Percentiles rank a stretch among this genome's conserved stretches.
Conservation (phyloP, 169 alveolate genomes). For the Cryptosporidium bovis region DNA sequence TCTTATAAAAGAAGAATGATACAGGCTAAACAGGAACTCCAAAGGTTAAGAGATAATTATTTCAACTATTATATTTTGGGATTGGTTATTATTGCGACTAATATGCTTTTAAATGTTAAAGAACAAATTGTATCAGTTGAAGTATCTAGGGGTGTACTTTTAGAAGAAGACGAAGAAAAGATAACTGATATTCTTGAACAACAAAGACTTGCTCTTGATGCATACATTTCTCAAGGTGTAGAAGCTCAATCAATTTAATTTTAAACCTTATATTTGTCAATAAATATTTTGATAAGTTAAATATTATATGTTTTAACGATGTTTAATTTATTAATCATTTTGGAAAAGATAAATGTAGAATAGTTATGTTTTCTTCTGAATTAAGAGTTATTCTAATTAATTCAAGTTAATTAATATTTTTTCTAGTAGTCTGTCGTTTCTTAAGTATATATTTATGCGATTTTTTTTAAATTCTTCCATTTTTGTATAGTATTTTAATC, state of each 20-base stretch:
- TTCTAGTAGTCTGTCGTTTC: too few species aligned
- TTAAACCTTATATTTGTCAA: not conserved
- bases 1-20: slow-evolving; percentile 70
- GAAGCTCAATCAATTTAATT: slow-evolving; percentile 55
- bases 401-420: too few species aligned
- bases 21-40: slow-evolving; percentile 73
- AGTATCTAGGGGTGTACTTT: slow-evolving; percentile 70
- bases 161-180: slow-evolving; percentile 73
- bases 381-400: too few species aligned
- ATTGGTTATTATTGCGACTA: slow-evolving; percentile 60
- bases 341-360: too few species aligned
- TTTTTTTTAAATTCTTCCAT: too few species aligned
- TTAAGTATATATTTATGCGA: too few species aligned
- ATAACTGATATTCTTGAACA: slow-evolving; percentile 73
- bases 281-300: not conserved
- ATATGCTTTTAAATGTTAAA: slow-evolving; percentile 69
- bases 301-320: not conserved
- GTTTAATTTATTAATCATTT: not conserved
- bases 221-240: slow-evolving; percentile 68
- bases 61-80: slow-evolving; percentile 57
- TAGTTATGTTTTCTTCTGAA: too few species aligned
- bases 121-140: slow-evolving; percentile 72
- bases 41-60: slow-evolving; percentile 42
- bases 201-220: slow-evolving; percentile 73
- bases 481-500: too few species aligned